Evolutionary conservation across 345 rosid genomes (phyloP).

Genomic region (Mangifera indica): DNA sequence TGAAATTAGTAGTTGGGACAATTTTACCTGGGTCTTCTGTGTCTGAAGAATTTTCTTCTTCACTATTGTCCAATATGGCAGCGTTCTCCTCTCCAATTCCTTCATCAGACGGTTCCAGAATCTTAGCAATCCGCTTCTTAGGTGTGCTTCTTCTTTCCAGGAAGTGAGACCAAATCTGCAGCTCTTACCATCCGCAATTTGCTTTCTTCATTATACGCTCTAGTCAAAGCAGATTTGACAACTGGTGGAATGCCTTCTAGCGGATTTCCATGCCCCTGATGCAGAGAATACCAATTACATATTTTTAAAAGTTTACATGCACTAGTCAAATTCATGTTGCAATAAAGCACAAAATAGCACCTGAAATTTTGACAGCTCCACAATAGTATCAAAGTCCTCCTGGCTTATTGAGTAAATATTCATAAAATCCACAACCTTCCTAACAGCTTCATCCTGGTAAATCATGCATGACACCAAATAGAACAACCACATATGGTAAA

Average conservation of each 20-base stretch:
- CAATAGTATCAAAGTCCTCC: conserved; percentile 78
- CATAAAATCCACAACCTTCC: conserved; percentile 86
- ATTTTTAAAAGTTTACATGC: neutral
- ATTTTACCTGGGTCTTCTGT: conserved; percentile 59
- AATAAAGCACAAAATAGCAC: conserved; percentile 29
- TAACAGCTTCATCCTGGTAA: conserved; percentile 85
- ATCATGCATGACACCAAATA: conserved; percentile 9
- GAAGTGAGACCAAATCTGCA: conserved; percentile 83
- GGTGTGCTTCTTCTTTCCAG: conserved; percentile 71
- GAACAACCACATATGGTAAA: conserved; percentile 2
- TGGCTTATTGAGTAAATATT: conserved; percentile 81
- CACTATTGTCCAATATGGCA: conserved; percentile 49
- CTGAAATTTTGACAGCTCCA: conserved; percentile 83
- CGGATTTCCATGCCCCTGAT: conserved; percentile 76
- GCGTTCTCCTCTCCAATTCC: conserved; percentile 62
- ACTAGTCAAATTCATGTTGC: neutral
- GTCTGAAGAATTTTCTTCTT: conserved; percentile 66
- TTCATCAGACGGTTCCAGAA: conserved; percentile 68
- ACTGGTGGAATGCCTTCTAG: conserved; percentile 78
- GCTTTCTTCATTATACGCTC: conserved; percentile 72
- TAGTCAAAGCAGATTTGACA: conserved; percentile 88
- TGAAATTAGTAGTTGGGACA: neutral
- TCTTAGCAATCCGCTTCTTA: conserved; percentile 75
- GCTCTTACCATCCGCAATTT: conserved; percentile 74
- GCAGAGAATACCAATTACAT: conserved; percentile 19